Base-by-base conservation (phyloP, 345 rosid genomes). In the Salix arbutifolia region DNA sequence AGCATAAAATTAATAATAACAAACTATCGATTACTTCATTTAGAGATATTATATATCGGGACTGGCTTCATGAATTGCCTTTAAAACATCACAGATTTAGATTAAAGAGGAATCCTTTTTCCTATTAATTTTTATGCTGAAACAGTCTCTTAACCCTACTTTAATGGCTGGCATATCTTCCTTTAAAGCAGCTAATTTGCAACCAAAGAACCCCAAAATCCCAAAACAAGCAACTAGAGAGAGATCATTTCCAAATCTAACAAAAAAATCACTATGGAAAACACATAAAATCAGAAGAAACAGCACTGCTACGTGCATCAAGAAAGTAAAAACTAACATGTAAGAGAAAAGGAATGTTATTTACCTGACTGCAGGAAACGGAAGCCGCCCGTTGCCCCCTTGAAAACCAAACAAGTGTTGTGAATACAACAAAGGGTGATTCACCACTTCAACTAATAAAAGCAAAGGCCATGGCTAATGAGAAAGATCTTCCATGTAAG, bases 251-350 rank as follows among this genome's bases (percentile, higher is more conserved):
- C 26, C 25, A 77, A 65, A 80, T 80, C 72, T 65, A 69, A 31
- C 58, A 69, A 19, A 65, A 67, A 8, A 4, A 38, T 25, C 30
- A 71, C 31, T 71, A 31, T 65, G 65, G 44, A 31, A 71, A 72
- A 19, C 76, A 72, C 85, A 76, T 83, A 79, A 77, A 79, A 83
- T 79, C 68, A 68, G 66, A 71, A 46, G 72, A 69, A 74, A 19
- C 53, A 73, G 56, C 17, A 69, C 13, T 3, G 44, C 37, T 17
- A 26, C 23, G 37, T 12, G 9, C 69, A 6, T 28, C 23, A 38
- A 62, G 25, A 6, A 62, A 70, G 69, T 23, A 56, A 70, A 66
- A 76, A n/a, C 35, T 12, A 37, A 35, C 67, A 82, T 33, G 69
- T 60, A 72, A 76, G 31, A 53, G 21, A 14, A 7, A 26, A 30